Percentiles rank a stretch among this genome's conserved stretches.
phyloP scores from a whole-genome alignment of 352 stramenopile genomes.

The Discostella stelligera region DNA sequence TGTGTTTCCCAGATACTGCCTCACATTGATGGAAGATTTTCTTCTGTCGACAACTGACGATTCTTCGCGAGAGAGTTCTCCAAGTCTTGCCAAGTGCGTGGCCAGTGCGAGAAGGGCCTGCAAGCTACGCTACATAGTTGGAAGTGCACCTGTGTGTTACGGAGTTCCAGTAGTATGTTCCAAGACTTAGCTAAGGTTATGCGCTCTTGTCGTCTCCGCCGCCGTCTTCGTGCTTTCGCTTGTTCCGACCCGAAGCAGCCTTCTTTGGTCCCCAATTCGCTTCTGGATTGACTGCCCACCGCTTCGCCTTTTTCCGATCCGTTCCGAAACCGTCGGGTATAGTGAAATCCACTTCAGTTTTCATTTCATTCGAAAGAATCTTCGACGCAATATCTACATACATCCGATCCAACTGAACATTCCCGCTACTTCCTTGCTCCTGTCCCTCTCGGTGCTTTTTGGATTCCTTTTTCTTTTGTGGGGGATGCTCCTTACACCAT shows the following conservation, averaged over 20 bases:
- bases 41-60: constrained; percentile 28
- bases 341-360: constrained; percentile 42
- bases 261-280: constrained; percentile 95
- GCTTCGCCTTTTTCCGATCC: constrained; percentile 84
- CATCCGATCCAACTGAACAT: constrained; percentile 15
- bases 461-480: constrained; percentile 73
- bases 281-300: constrained; percentile 94
- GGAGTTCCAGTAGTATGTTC: constrained; percentile 82
- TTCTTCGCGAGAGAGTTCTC: constrained; percentile 5
- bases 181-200: not conserved
- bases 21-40: constrained; percentile 73
- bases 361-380: constrained; percentile 80
- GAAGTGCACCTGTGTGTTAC: constrained; percentile 94
- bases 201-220: not conserved
- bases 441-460: constrained; percentile 37
- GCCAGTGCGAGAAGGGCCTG: constrained; percentile 84
- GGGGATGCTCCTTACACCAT: constrained; percentile 93
- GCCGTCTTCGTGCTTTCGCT: constrained; percentile 9
- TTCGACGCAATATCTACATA: constrained; percentile 55
- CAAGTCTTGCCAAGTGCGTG: constrained; percentile 82
- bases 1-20: constrained; percentile 62
- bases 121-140: constrained; percentile 93
- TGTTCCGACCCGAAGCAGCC: constrained; percentile 29
- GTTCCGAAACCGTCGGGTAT: constrained; percentile 73
- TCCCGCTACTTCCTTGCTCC: constrained; percentile 11